Evolutionary conservation across 116 monocot species (phyloP), one percentile per base, ranked within the genome.

Genomic region (Cymodocea nodosa): DNA sequence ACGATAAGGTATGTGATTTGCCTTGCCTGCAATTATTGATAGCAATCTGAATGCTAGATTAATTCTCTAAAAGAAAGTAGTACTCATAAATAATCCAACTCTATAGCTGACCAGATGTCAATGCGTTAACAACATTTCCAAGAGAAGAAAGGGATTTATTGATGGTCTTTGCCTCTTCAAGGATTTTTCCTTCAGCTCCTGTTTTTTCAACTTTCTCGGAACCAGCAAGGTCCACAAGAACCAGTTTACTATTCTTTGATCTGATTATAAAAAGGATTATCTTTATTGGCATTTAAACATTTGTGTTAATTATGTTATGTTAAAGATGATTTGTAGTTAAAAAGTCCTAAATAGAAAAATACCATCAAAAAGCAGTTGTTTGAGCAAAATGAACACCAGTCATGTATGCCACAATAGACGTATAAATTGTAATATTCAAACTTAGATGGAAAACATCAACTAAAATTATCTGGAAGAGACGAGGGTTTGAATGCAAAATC

Each of bases 191-290:
- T 70, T 80, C 81, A 68, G 92, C 92, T 65, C 88, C 85, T 63
- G 88, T 88, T 81, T 87, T 93, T 66, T 93, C 92, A 60, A 83
- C 87, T 71, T 88, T 93, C 67, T 93, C 88, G 3, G 92, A 93
- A 71, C 88, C 92, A 60, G 92, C 92, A 22, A 93, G 78, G 65
- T 93, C 92, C 39, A 93, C 88, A 37, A 93, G 85, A 71, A 93
- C 57, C 70, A 93, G 76, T 68, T 93, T 93, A 74, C 92, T 88
- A 75, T 51, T 68, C 71, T 62, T 84, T 34, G 72, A 30, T 79
- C 91, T 91, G 69, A 40, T 40, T 40, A 40, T 40, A 6, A 40
- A 40, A 40, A 40, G 40, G 10, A 4, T 40, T 2, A 40, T 10
- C 30, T 30, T 40, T 40, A 40, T 40, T 40, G 40, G 40, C 5